A percentile compares a stretch with the other conserved stretches of the same genome.
Conservation (phyloP, 2,329 filamentous ascomycete species). For the Alternaria solani region DNA sequence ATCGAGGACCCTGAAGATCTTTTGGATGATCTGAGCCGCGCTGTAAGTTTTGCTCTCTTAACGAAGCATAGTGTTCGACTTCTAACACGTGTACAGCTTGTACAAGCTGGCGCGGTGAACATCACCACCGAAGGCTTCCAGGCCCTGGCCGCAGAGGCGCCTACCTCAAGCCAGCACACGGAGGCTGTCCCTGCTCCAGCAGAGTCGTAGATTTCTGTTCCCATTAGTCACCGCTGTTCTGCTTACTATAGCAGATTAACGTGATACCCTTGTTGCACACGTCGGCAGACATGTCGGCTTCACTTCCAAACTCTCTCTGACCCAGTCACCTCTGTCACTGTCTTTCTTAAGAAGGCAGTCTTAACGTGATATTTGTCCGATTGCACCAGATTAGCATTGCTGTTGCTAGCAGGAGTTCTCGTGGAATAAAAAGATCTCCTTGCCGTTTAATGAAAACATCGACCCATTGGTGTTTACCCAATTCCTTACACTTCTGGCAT, state of each 20-base stretch:
- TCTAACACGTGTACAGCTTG: constrained; percentile 61
- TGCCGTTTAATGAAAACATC: constrained; percentile 9
- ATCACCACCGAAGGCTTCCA: constrained; percentile 85
- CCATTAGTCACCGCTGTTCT: constrained; percentile 48
- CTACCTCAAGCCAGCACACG: constrained; percentile 2
- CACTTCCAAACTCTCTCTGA: constrained; percentile 42
- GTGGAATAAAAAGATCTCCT: constrained; percentile 9
- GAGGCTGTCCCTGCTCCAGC: constrained; percentile 24
- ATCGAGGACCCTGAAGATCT: constrained; percentile 94
- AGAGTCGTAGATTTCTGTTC: constrained; percentile 13
- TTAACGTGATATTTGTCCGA: constrained; percentile 47
- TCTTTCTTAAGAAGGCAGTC: constrained; percentile 17
- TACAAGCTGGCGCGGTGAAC: constrained; percentile 91
- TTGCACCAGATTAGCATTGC: constrained; percentile 11
- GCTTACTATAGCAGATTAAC: constrained; percentile 39
- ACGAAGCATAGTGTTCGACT: neutral
- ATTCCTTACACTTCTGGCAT: neutral
- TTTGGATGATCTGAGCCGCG: constrained; percentile 89
- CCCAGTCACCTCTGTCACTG: constrained; percentile 50
- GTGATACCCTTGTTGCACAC: constrained; percentile 37
- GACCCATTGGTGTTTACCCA: neutral
- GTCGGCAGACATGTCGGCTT: constrained; percentile 19
- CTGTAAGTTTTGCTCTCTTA: constrained; percentile 67
- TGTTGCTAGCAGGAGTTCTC: constrained; percentile 8
- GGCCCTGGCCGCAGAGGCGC: constrained; percentile 55